Evolutionary conservation across 257 asterid species (phyloP).

Genomic region (Jaltomata sinuosa): DNA sequence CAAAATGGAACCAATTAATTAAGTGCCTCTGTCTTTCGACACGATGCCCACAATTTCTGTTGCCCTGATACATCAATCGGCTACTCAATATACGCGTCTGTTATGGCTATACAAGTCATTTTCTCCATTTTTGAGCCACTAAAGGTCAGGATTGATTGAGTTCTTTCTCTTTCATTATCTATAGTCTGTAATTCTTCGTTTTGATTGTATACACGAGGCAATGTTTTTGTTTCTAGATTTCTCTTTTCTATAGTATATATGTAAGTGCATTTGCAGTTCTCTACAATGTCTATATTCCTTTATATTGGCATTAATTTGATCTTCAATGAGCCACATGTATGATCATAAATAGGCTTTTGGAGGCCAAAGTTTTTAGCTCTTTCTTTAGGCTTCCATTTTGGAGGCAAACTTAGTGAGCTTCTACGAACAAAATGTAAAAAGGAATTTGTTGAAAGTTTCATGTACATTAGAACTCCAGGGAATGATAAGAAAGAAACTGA

Average conservation of each 20-base stretch:
- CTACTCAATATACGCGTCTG: background rate
- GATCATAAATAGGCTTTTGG: too few relatives aligned
- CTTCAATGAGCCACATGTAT: too few relatives aligned
- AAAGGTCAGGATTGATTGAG: background rate
- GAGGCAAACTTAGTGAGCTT: too few relatives aligned
- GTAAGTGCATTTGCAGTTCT: background rate
- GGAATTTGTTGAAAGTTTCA: background rate
- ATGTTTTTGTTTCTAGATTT: background rate
- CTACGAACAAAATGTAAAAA: too few relatives aligned
- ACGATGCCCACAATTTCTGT: background rate
- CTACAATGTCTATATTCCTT: background rate
- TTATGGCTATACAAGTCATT: background rate
- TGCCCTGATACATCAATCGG: background rate
- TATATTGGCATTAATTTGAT: background rate
- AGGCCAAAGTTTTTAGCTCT: too few relatives aligned
- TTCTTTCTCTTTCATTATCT: background rate
- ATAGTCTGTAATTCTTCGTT: background rate
- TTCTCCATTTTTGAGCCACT: background rate
- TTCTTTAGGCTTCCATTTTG: too few relatives aligned
- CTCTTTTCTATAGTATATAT: background rate
- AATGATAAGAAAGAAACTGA: too few relatives aligned
- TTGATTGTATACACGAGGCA: background rate
- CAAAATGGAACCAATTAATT: background rate
- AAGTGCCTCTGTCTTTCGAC: slow-evolving; percentile 1
- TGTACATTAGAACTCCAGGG: background rate